A percentile compares a stretch with the other conserved stretches of the same genome.
Evolutionary conservation across 2,329 filamentous ascomycete genomes (phyloP).

Genomic region (Mycocentrospora acerina): DNA sequence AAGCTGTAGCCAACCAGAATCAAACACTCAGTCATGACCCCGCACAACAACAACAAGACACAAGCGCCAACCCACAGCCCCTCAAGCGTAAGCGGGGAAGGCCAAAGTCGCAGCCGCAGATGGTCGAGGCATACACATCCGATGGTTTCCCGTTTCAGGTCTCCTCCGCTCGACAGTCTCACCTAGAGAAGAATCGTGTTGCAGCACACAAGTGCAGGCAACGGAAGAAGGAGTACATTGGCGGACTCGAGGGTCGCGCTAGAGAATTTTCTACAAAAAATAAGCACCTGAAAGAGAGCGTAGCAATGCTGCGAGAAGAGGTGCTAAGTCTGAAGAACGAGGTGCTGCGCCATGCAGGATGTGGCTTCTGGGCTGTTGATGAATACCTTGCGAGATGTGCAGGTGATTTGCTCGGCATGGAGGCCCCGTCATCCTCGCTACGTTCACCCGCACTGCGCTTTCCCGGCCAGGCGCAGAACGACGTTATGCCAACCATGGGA

Average conservation of each 20-base stretch:
- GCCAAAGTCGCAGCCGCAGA: constrained; percentile 37
- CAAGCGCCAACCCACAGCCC: constrained; percentile 23
- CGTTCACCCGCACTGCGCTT: neutral
- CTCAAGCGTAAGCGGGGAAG: constrained; percentile 41
- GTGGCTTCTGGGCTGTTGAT: constrained; percentile 41
- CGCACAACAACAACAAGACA: constrained; percentile 12
- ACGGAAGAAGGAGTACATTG: constrained; percentile 64
- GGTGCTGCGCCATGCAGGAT: constrained; percentile 39
- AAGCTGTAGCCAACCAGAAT: constrained; percentile 11
- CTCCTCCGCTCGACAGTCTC: constrained; percentile 37
- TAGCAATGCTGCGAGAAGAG: constrained; percentile 38
- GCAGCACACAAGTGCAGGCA: constrained; percentile 74
- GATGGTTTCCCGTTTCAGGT: constrained; percentile 38
- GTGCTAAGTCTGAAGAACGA: constrained; percentile 41
- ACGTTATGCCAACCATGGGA: constrained; percentile 5
- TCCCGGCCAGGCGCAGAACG: constrained; percentile 4
- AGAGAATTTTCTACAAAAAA: constrained; percentile 41
- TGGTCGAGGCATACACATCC: constrained; percentile 31
- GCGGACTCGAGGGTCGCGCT: constrained; percentile 51
- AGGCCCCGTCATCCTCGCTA: constrained; percentile 8
- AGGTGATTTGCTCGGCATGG: constrained; percentile 35
- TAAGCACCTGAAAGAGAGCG: constrained; percentile 37
- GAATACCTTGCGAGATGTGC: constrained; percentile 42
- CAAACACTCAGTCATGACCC: neutral
- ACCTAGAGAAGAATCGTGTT: constrained; percentile 68